phyloP scores from a whole-genome alignment of 2,329 filamentous ascomycete species.

The Thielaviopsis euricoi region DNA sequence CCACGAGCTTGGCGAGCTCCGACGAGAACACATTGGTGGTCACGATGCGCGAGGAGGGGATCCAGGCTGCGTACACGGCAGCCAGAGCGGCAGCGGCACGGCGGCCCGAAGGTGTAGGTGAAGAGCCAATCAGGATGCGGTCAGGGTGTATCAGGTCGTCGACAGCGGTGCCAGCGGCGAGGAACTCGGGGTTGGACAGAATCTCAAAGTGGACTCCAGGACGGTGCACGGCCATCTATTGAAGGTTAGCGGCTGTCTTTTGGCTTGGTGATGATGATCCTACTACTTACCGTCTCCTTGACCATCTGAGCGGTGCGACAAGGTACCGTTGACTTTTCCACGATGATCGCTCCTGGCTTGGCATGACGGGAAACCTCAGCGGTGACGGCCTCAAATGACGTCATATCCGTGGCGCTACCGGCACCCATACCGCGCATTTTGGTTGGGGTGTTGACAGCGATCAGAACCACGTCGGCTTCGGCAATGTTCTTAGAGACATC shows the following conservation, averaged over 20 bases:
- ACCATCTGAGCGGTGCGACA: conserved; percentile 57
- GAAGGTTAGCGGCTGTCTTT: background rate
- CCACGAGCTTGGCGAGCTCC: conserved; percentile 62
- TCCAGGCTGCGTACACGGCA: conserved; percentile 54
- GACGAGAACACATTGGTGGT: conserved; percentile 63
- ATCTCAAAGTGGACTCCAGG: conserved; percentile 55
- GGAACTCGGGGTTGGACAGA: conserved; percentile 67
- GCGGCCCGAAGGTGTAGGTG: conserved; percentile 40
- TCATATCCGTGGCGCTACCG: conserved; percentile 56
- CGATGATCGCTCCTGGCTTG: conserved; percentile 52
- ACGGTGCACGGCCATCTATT: conserved; percentile 38
- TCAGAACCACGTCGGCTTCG: conserved; percentile 56
- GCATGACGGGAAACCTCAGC: conserved; percentile 51
- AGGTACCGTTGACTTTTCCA: conserved; percentile 70
- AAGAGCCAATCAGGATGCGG: conserved; percentile 58
- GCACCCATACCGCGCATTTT: conserved; percentile 54
- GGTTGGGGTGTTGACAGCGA: conserved; percentile 67
- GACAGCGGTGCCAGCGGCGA: conserved; percentile 63
- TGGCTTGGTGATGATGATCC: background rate
- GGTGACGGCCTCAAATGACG: conserved; percentile 53
- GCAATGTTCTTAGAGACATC: conserved; percentile 44
- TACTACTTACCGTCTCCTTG: conserved; percentile 41
- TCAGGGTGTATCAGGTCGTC: conserved; percentile 54
- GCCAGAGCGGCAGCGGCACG: conserved; percentile 47
- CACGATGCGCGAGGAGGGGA: conserved; percentile 48